Conservation (phyloP, 164 flowering plant species). For the Houttuynia cordata region DNA sequence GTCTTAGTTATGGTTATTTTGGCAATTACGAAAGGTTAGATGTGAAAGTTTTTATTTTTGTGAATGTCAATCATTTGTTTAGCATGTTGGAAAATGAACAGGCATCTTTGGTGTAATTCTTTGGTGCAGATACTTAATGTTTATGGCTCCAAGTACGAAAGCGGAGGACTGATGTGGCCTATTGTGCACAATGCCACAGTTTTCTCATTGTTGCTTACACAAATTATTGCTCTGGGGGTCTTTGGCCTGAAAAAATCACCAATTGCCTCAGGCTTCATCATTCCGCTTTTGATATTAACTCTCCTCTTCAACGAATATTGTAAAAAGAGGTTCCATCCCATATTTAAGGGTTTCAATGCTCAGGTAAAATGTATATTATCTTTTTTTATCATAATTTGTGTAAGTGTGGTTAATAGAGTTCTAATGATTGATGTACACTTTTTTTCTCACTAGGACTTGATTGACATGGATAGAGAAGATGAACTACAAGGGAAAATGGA, state of each 20-base stretch:
- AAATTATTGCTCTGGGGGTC: constrained; percentile 72
- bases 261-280: constrained; percentile 64
- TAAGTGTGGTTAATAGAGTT: not conserved
- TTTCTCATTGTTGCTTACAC: constrained; percentile 72
- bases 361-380: constrained; percentile 29
- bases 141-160: constrained; percentile 58
- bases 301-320: constrained; percentile 80
- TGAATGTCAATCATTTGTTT: too few species aligned
- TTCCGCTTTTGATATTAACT: constrained; percentile 56
- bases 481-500: constrained; percentile 47
- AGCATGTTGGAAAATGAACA: not conserved
- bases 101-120: not conserved
- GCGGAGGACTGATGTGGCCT: constrained; percentile 84
- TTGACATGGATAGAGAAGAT: constrained; percentile 76
- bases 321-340: constrained; percentile 63
- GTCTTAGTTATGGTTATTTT: too few species aligned
- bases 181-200: constrained; percentile 72
- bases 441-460: constrained; percentile 34
- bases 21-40: too few species aligned
- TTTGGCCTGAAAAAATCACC: constrained; percentile 71
- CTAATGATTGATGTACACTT: not conserved
- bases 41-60: too few species aligned
- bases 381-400: not conserved
- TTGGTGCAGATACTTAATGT: constrained; percentile 71
- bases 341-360: constrained; percentile 45